phyloP scores from a whole-genome alignment of 2,329 filamentous ascomycete genomes.

The Cytospora mali region DNA sequence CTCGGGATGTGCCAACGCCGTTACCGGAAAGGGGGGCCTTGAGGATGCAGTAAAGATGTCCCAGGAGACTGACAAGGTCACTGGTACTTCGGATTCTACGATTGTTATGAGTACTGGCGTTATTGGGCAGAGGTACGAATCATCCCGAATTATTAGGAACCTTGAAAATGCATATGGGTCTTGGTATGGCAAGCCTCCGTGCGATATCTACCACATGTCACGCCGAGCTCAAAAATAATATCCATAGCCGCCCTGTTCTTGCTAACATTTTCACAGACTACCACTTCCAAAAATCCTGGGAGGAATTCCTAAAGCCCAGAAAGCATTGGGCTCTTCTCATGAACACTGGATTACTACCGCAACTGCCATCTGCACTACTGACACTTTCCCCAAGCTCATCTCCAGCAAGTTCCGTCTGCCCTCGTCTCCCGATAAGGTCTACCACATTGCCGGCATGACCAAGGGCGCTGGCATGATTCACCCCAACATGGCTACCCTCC shows the following conservation, averaged over 20 bases:
- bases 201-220: neutral
- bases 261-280: slow-evolving; percentile 54
- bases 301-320: slow-evolving; percentile 77
- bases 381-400: slow-evolving; percentile 95
- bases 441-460: slow-evolving; percentile 89
- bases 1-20: slow-evolving; percentile 94
- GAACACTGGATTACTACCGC: slow-evolving; percentile 85
- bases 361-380: slow-evolving; percentile 94
- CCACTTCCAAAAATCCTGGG: slow-evolving; percentile 88
- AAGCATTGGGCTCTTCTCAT: slow-evolving; percentile 72
- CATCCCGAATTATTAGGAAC: slow-evolving; percentile 15
- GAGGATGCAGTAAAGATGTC: slow-evolving; percentile 90
- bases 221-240: slow-evolving; percentile 18
- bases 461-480: slow-evolving; percentile 96
- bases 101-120: slow-evolving; percentile 98
- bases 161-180: slow-evolving; percentile 16
- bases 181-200: neutral
- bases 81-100: slow-evolving; percentile 59
- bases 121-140: slow-evolving; percentile 79
- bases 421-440: slow-evolving; percentile 73
- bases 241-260: neutral
- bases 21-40: slow-evolving; percentile 86
- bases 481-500: slow-evolving; percentile 72
- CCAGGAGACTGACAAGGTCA: slow-evolving; percentile 68
- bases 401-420: slow-evolving; percentile 84